Base-by-base conservation (phyloP, 352 stramenopile species). In the Blastocystis sp. region DNA sequence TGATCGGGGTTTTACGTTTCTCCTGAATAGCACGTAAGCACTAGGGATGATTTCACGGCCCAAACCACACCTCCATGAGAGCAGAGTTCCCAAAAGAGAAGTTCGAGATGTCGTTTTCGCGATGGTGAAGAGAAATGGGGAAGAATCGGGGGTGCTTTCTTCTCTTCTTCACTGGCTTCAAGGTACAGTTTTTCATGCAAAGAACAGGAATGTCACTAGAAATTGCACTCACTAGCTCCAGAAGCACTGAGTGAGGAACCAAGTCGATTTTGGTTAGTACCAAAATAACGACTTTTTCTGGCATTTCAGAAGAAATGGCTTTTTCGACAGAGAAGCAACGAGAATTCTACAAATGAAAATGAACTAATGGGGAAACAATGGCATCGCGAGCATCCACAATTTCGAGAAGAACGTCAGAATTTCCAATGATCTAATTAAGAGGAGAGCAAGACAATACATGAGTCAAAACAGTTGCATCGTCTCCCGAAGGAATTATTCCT, bases 291-390 rank as follows among this genome's bases (percentile, higher is more conserved):
- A 66, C 24, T 34, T 66, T 85, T 3, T 66, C 45, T 11, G 73
- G 73, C 50, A 85, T 68, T 16, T 85, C 73, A 4, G 30, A 37
- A 24, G 73, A 34, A n/a, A 85, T 69, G 54, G 73, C 73, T n/a
- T 66, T 65, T 18, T 85, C 73, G 18, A 85, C 73, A 9, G 73
- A 85, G 45, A 85, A n/a, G 55, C 73, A 85, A 24, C 73, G 73
- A 9, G 73, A 68, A 39, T 85, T 85, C 73, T 85, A 68, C n/a
- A n/a, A 26, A 13, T 13, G 24, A 45, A 18, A 37, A 24, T 7
- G 24, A 68, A 16, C 5, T 16, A 16, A 41, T 18, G 63, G 55
- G 24, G 13, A 2, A 69, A 68, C 73, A 24, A 85, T 85, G 2
- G 73, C n/a, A 43, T 85, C 73, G 13, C 73, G 47, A 16, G 73